Percentiles rank a stretch among this genome's conserved stretches.
Conservation (phyloP, 2,329 filamentous ascomycete genomes). For the Pseudofabraea citricarpa region DNA sequence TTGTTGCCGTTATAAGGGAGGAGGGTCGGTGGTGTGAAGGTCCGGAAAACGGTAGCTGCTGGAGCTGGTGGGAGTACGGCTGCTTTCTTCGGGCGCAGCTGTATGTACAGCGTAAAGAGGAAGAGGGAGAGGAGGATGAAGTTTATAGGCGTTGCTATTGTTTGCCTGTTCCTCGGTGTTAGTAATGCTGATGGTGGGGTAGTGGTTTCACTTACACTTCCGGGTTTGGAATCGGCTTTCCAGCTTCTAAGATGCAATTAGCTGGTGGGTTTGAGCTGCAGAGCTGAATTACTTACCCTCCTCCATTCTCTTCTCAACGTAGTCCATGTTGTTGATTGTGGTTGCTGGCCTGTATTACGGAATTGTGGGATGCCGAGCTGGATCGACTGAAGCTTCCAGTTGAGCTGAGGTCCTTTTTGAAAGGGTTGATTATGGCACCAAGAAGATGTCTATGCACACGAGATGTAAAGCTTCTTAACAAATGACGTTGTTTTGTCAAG, state of each 20-base stretch:
- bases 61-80: constrained; percentile 45
- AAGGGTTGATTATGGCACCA: no score
- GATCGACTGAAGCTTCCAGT: no score
- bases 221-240: constrained; percentile 20
- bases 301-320: constrained; percentile 30
- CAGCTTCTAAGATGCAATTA: constrained; percentile 19
- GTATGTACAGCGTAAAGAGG: constrained; percentile 52
- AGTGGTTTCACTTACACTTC: constrained; percentile 23
- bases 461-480: no score
- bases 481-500: no score
- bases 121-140: constrained; percentile 51
- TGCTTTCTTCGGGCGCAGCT: constrained; percentile 45
- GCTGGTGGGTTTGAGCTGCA: constrained; percentile 1
- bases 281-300: constrained; percentile 16
- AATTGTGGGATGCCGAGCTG: background rate
- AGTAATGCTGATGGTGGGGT: background rate
- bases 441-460: no score
- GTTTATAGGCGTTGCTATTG: constrained; percentile 58
- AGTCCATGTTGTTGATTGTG: constrained; percentile 21
- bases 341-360: background rate
- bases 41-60: constrained; percentile 58
- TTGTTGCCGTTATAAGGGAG: constrained; percentile 77
- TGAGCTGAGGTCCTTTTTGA: no score
- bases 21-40: constrained; percentile 75
- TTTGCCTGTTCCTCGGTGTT: constrained; percentile 13